Evolutionary conservation across 768 basidiomycete genomes (phyloP).

Genomic region (Tricholoma flavovirens): DNA sequence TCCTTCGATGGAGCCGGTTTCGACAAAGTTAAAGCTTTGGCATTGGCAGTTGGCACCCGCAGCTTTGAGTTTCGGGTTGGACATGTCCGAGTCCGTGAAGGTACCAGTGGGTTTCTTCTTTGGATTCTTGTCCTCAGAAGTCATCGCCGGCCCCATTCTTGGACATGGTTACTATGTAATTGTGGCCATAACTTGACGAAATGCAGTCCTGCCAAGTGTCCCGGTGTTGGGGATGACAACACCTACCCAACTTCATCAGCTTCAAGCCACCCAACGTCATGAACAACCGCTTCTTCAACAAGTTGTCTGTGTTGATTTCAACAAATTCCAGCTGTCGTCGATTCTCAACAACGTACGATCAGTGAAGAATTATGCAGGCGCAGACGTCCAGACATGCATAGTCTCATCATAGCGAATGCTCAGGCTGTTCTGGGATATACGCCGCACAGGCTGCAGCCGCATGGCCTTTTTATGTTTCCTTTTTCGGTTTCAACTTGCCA

Average conservation of each 20-base stretch:
- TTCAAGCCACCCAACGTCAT: constrained; percentile 48
- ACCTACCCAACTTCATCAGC: constrained; percentile 58
- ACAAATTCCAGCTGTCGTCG: constrained; percentile 42
- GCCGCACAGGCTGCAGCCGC: constrained; percentile 42
- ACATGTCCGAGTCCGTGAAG: no score
- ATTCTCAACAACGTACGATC: constrained; percentile 55
- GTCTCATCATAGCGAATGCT: constrained; percentile 42
- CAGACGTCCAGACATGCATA: constrained; percentile 55
- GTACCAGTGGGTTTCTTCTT: no score
- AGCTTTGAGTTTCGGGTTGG: no score
- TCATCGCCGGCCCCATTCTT: no score
- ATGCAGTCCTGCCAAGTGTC: constrained; percentile 58
- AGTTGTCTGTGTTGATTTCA: constrained; percentile 75
- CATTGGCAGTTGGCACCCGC: no score
- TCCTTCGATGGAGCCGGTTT: no score
- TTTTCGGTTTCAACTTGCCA: neutral
- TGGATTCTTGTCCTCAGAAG: no score
- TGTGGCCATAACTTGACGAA: no score
- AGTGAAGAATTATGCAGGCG: constrained; percentile 39
- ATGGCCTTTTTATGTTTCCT: neutral
- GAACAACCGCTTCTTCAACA: constrained; percentile 51
- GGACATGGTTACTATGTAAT: no score
- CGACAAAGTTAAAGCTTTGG: no score
- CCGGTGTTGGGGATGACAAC: constrained; percentile 71
- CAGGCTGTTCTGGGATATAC: constrained; percentile 51